phyloP scores from a whole-genome alignment of 2,329 filamentous ascomycete species.

The Fusarium sp. region DNA sequence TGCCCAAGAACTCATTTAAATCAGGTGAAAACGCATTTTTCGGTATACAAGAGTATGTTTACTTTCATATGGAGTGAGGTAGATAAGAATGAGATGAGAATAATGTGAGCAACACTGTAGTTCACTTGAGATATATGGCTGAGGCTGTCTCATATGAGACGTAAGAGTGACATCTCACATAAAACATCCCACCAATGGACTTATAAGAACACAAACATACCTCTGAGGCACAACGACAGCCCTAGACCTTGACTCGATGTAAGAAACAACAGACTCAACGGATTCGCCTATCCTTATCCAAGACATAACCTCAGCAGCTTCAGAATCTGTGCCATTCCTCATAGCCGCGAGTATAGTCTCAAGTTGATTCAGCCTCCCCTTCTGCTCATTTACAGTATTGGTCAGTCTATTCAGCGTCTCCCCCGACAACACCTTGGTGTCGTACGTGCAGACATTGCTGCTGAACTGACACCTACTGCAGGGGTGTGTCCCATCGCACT shows the following conservation, averaged over 20 bases:
- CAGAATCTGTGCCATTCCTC: neutral
- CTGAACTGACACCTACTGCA: neutral
- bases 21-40: too few relatives aligned
- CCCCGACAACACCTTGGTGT: constrained; percentile 7
- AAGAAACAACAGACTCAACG: constrained; percentile 15
- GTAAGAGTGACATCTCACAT: neutral
- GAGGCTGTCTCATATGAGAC: neutral
- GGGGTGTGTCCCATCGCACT: constrained; percentile 16
- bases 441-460: constrained; percentile 5
- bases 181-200: neutral
- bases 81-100: neutral
- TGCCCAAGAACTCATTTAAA: too few relatives aligned
- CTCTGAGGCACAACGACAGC: neutral
- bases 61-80: neutral
- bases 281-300: constrained; percentile 21
- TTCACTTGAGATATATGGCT: neutral
- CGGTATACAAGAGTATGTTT: too few relatives aligned
- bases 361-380: constrained; percentile 5
- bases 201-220: neutral
- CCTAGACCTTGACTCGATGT: constrained; percentile 4
- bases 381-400: constrained; percentile 17
- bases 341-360: constrained; percentile 20
- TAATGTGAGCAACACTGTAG: too few relatives aligned
- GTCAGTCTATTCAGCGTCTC: constrained; percentile 17
- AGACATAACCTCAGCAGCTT: constrained; percentile 22